phyloP scores from a whole-genome alignment of 2,329 filamentous ascomycete species.

The Aspergillus cejpii region DNA sequence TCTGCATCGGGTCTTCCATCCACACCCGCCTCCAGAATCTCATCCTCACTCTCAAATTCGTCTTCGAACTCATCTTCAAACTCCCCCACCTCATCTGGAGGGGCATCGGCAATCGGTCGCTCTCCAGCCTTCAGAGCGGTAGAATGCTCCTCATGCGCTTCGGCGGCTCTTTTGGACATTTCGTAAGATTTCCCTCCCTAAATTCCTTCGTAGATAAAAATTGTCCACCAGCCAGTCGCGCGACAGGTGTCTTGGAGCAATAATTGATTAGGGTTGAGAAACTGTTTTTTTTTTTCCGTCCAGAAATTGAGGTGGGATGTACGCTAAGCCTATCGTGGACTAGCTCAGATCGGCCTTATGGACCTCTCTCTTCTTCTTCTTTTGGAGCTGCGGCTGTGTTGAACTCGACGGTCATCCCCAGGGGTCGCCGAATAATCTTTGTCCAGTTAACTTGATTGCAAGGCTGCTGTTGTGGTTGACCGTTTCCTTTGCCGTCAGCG shows the following conservation, averaged over 20 bases:
- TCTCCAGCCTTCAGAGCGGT: conserved; percentile 57
- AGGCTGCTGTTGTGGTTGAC: background rate
- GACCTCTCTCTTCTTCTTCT: conserved; percentile 11
- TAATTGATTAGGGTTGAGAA: conserved; percentile 14
- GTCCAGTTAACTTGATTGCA: background rate
- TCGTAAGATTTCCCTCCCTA: conserved; percentile 13
- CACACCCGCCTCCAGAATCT: conserved; percentile 89
- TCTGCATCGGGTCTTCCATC: conserved; percentile 89
- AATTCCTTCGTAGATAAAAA: conserved; percentile 1
- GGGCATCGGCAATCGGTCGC: conserved; percentile 47
- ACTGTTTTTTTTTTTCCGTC: conserved; percentile 30
- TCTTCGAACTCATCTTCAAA: conserved; percentile 83
- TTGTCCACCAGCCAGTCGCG: conserved; percentile 20
- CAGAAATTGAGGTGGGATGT: conserved; percentile 18
- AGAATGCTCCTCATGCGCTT: conserved; percentile 45
- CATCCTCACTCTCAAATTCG: conserved; percentile 89
- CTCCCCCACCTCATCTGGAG: conserved; percentile 53
- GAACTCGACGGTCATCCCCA: conserved; percentile 9
- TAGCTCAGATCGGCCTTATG: conserved; percentile 25
- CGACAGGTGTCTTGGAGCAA: conserved; percentile 11
- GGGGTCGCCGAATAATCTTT: conserved; percentile 2
- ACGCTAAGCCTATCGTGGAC: conserved; percentile 30
- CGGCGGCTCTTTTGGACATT: conserved; percentile 58
- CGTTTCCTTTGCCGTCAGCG: background rate
- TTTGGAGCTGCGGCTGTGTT: conserved; percentile 17